phyloP scores from a whole-genome alignment of 2,329 filamentous ascomycete species.

The Cyphellophora attinorum region DNA sequence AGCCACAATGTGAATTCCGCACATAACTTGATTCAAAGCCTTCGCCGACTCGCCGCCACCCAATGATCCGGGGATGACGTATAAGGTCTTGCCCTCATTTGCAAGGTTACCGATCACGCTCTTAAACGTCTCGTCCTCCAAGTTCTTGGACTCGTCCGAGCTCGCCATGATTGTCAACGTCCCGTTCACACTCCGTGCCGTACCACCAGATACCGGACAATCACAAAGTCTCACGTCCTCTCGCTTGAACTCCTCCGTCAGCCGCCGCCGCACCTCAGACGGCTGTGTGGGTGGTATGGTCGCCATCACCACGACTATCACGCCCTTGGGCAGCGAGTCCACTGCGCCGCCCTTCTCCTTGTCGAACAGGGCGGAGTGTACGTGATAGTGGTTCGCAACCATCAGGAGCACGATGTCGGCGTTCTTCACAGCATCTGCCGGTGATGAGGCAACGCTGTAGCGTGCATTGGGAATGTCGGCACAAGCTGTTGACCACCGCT shows the following conservation, averaged over 20 bases:
- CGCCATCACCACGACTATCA: constrained; percentile 57
- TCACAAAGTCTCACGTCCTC: constrained; percentile 60
- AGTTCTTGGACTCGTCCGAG: constrained; percentile 42
- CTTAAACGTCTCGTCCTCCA: constrained; percentile 41
- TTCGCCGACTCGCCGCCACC: constrained; percentile 55
- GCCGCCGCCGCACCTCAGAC: constrained; percentile 47
- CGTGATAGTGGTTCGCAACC: constrained; percentile 65
- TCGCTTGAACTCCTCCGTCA: constrained; percentile 43
- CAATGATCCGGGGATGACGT: constrained; percentile 50
- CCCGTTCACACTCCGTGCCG: constrained; percentile 57
- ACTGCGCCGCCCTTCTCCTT: constrained; percentile 38
- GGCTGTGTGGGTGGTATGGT: constrained; percentile 61
- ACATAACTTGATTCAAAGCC: constrained; percentile 55
- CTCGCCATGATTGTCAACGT: constrained; percentile 69
- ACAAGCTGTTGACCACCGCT: constrained; percentile 54
- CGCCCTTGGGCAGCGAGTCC: constrained; percentile 43
- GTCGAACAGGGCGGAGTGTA: constrained; percentile 55
- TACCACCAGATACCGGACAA: constrained; percentile 63
- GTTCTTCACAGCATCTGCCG: constrained; percentile 46
- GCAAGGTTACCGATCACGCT: constrained; percentile 56
- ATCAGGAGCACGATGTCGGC: constrained; percentile 41
- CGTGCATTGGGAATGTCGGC: constrained; percentile 51
- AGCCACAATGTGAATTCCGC: constrained; percentile 53
- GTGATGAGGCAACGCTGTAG: constrained; percentile 50
- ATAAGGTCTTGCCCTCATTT: constrained; percentile 48